A percentile compares a stretch with the other conserved stretches of the same genome.
Evolutionary conservation across 805 yeast species (phyloP).

Genomic region (Yamadazyma kitorensis): DNA sequence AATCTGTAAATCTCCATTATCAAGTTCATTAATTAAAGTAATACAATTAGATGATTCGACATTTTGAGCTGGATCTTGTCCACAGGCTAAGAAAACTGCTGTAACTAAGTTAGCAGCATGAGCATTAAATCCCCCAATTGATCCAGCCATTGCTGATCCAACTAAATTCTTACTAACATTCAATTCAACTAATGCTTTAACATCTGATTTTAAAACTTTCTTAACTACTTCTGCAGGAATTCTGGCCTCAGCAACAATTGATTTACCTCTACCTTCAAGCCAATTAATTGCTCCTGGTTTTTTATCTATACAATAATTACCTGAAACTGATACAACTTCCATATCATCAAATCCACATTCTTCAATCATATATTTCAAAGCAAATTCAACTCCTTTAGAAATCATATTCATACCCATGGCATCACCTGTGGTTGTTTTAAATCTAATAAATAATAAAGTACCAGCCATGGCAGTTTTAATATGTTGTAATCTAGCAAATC

Average conservation of each 20-base stretch:
- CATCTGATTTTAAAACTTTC: conserved; percentile 86
- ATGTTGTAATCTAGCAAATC: conserved; percentile 93
- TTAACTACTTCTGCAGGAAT: conserved; percentile 79
- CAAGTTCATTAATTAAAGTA: conserved; percentile 70
- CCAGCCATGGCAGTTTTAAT: conserved; percentile 95
- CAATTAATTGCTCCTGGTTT: conserved; percentile 98
- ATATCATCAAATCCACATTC: conserved; percentile 93
- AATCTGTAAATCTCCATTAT: conserved; percentile 73
- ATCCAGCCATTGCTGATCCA: conserved; percentile 98
- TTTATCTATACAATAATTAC: conserved; percentile 97
- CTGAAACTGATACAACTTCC: conserved; percentile 89
- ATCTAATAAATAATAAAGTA: conserved; percentile 79
- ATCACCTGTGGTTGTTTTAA: conserved; percentile 98
- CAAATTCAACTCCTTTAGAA: conserved; percentile 92
- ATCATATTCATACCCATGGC: conserved; percentile 99
- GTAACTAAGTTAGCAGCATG: conserved; percentile 97
- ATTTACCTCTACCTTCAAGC: conserved; percentile 99
- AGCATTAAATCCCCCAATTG: conserved; percentile 97
- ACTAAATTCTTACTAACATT: conserved; percentile 86
- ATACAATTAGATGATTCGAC: conserved; percentile 98
- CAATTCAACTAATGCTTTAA: conserved; percentile 85
- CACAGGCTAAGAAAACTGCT: conserved; percentile 90
- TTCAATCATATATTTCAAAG: conserved; percentile 79
- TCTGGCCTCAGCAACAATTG: conserved; percentile 93
- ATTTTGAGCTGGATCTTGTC: conserved; percentile 99